Percentiles rank a stretch among this genome's conserved stretches.
phyloP scores from a whole-genome alignment of 495 filamentous ascomycete genomes.

The Glarea lozoyensis region DNA sequence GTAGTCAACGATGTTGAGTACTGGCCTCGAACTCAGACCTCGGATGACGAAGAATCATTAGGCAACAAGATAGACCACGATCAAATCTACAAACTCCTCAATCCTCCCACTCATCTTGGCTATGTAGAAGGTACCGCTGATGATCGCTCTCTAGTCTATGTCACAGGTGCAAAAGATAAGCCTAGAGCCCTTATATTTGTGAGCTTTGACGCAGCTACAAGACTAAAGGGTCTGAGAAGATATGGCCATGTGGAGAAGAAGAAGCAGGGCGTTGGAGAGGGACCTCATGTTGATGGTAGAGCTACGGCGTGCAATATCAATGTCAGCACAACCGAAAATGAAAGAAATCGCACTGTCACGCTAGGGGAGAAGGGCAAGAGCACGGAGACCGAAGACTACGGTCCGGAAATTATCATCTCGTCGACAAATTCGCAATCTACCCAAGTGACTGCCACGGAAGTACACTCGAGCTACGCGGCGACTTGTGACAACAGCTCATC shows the following conservation, averaged over 20 bases:
- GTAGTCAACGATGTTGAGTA: slow-evolving; percentile 38
- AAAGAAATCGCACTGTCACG: slow-evolving; percentile 13
- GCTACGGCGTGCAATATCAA: neutral
- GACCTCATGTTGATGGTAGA: slow-evolving; percentile 16
- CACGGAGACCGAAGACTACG: slow-evolving; percentile 6
- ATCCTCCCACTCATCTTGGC: slow-evolving; percentile 39
- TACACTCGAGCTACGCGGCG: too few species aligned
- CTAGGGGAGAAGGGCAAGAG: slow-evolving; percentile 16
- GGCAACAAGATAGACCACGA: too few species aligned
- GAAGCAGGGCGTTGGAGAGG: slow-evolving; percentile 16
- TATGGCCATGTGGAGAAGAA: slow-evolving; percentile 13
- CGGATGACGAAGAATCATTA: slow-evolving; percentile 26
- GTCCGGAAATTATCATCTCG: neutral
- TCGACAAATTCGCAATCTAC: neutral
- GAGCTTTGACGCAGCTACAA: slow-evolving; percentile 52
- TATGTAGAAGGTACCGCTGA: slow-evolving; percentile 45
- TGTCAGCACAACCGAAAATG: neutral
- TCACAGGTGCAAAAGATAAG: slow-evolving; percentile 28
- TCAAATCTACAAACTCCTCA: slow-evolving; percentile 47
- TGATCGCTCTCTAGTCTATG: slow-evolving; percentile 54
- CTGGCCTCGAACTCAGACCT: slow-evolving; percentile 44
- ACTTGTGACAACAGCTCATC: neutral
- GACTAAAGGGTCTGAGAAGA: slow-evolving; percentile 25
- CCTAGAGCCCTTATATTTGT: slow-evolving; percentile 48
- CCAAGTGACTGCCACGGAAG: neutral